Evolutionary conservation across 306 rosid species (phyloP), one percentile per base, ranked within the genome.

Genomic region (Clitoria ternatea): DNA sequence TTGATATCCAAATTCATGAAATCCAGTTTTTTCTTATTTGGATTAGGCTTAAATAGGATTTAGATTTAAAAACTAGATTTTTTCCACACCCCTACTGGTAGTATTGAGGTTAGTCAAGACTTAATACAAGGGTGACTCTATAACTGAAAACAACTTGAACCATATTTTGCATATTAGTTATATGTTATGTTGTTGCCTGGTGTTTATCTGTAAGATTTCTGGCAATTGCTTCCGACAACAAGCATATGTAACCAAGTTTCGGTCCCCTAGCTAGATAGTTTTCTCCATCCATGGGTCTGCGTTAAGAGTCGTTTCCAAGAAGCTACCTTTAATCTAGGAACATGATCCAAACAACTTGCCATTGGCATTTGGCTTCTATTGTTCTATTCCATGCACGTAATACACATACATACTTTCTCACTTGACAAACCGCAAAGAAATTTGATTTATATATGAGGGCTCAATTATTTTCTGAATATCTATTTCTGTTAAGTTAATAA

Each of bases 181-280:
- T 11, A 27, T 48, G 30, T 8, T 4, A 11, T 35, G 20, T 35
- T 18, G 10, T 33, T 68, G 36, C 35, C 35, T 32, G 17, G 1
- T 30, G 1, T 7, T 18, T 12, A 6, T 48, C 32, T 20, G 32
- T 48, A 6, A 6, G 19, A 32, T 19, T 10, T 18, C 8, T 14
- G 23, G n/a, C 49, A 49, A 3, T 35, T 20, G 47, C 32, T 53
- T 69, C 64, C 40, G 64, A 69, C 64, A 69, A 23, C 13, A 69
- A 18, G 50, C 17, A 52, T 53, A 49, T 50, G 22, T 13, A 69
- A 35, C 63, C 37, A 52, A 3, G 36, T 54, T 53, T 5, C 6
- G 27, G 18, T 37, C 19, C 0, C 64, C 17, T 22, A 4, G 5
- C 47, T 66, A n/a, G n/a, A 20, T 32, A 27, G 47, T 18, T 36